Conservation (phyloP, 2,329 filamentous ascomycete genomes). For the Penicillium sp. region DNA sequence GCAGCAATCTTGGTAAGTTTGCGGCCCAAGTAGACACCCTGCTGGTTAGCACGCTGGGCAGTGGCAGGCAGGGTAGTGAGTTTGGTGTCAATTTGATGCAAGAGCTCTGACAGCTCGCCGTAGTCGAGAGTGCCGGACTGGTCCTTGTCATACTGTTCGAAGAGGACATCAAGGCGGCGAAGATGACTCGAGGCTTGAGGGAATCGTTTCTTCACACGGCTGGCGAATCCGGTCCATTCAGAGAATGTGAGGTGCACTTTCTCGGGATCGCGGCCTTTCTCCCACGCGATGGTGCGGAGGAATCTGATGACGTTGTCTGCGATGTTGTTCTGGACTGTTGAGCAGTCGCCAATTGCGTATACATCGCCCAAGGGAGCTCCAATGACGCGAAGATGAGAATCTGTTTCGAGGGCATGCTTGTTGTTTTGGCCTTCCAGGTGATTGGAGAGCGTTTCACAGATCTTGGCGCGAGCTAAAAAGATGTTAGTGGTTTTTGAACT, state of each 20-base stretch:
- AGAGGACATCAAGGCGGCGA: slow-evolving; percentile 84
- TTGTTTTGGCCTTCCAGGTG: slow-evolving; percentile 81
- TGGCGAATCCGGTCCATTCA: slow-evolving; percentile 84
- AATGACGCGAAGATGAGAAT: slow-evolving; percentile 84
- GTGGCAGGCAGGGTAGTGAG: slow-evolving; percentile 92
- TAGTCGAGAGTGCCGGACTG: slow-evolving; percentile 92
- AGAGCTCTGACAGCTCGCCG: slow-evolving; percentile 81
- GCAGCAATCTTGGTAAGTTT: slow-evolving; percentile 92
- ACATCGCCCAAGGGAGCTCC: slow-evolving; percentile 90
- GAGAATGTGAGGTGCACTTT: slow-evolving; percentile 80
- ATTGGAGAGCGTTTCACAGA: slow-evolving; percentile 73
- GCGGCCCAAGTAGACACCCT: slow-evolving; percentile 85
- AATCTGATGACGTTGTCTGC: slow-evolving; percentile 89
- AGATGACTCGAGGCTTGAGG: slow-evolving; percentile 87
- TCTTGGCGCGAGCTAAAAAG: slow-evolving; percentile 65
- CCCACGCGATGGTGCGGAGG: slow-evolving; percentile 84
- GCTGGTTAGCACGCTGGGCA: slow-evolving; percentile 93
- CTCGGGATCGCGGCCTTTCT: slow-evolving; percentile 85
- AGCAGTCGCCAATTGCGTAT: slow-evolving; percentile 93
- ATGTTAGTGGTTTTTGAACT: slow-evolving; percentile 5
- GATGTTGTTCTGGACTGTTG: slow-evolving; percentile 96
- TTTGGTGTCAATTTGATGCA: slow-evolving; percentile 90
- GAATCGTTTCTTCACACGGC: slow-evolving; percentile 81
- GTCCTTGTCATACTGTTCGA: slow-evolving; percentile 88
- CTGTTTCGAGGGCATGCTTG: slow-evolving; percentile 87